Base-by-base conservation (phyloP, 108 stramenopile genomes). In the Skeletonema grethae region DNA sequence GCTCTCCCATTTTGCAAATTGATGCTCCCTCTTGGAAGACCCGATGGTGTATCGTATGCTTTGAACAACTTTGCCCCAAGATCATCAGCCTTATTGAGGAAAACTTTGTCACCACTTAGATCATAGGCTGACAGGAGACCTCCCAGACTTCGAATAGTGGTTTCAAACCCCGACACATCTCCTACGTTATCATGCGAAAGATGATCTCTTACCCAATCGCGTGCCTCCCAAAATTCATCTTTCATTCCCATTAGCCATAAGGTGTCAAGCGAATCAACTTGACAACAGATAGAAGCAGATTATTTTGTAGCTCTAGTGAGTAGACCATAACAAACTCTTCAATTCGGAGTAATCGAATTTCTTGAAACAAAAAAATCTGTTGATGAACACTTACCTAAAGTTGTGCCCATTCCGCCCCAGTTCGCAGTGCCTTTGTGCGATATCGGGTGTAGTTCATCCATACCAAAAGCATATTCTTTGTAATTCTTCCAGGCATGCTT, bases 161-260 rank as follows among this genome's bases (percentile, higher is more conserved):
- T 98, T 86, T 99, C 99, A 82, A 99, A 99, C 43, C 95, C 89
- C 31, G 91, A 93, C 4, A 98, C 97, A 22, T 45, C 55, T 24
- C 75, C 41, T 10, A 86, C 76, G 9, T 63, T 30, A 48, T 85
- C 80, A 68, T 90, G 71, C 31, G 65, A 38, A 29, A 97, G 79
- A 55, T 87, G 55, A 35, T 88, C 78, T 24, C 82, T 65, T 0
- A 97, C 90, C 97, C 97, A 99, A 24, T 94, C 87, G 39, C 88
- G 50, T 4, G 88, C 97, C 24, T 95, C 79, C 46, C 74, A 76
- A 68, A 98, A 99, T 78, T 97, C 98, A 11, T 95, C 95, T 50
- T 88, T 93, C 84, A 98, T 85, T 29, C 86, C 95, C 94, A 98
- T 95, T 41, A 99, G 72, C 96, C 97, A 98, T 5, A 98, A 80